Base-by-base conservation (phyloP, 164 flowering plant species). In the Cinnamomum chago region DNA sequence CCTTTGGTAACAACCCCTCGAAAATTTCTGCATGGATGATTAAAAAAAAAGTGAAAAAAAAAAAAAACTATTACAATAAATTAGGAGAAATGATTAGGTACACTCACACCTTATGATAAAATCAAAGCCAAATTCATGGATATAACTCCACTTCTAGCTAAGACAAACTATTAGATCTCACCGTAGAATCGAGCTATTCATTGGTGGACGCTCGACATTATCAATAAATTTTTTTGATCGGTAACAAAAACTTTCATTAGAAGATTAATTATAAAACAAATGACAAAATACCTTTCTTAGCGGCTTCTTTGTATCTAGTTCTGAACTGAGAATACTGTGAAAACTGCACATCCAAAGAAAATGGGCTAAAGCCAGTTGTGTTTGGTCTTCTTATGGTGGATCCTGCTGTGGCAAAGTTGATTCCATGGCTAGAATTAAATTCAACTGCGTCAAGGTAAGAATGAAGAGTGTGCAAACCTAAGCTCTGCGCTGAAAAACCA, bases 381-480 rank as follows among this genome's bases (percentile, higher is more conserved):
- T 87, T 83, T 28, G 80, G 93, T 4, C 82, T 87, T 68, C 88
- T 77, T 5, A 90, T 79, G 15, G 88, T 84, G 0, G 86, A 84
- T 40, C 73, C 84, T 0, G 84, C 80, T 0, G 84, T 82, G 3
- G 82, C 84, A 40, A 90, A 90, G 72, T 90, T 90, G 72, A 89
- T 90, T 68, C 91, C 93, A 62, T 84, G 85, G 33, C 72, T 90
- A 84, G 86, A 90, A 78, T 90, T 88, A 3, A 91, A 81, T 4
- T 89, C 91, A 71, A 88, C 73, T 0, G 90, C 74, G 58, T 88
- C 88, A 0, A 90, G 82, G 72, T 74, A 90, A 1, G 91, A 88
- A 70, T 79, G 82, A 1, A 88, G 79, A 70, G 82, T 77, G 9
- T 88, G 88, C 55, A 85, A 65, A 23, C 90, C 87, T 50, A 87